Percentiles rank a stretch among this genome's conserved stretches.
Evolutionary conservation across 2,329 filamentous ascomycete genomes (phyloP).

Genomic region (Trichoderma endophyticum): DNA sequence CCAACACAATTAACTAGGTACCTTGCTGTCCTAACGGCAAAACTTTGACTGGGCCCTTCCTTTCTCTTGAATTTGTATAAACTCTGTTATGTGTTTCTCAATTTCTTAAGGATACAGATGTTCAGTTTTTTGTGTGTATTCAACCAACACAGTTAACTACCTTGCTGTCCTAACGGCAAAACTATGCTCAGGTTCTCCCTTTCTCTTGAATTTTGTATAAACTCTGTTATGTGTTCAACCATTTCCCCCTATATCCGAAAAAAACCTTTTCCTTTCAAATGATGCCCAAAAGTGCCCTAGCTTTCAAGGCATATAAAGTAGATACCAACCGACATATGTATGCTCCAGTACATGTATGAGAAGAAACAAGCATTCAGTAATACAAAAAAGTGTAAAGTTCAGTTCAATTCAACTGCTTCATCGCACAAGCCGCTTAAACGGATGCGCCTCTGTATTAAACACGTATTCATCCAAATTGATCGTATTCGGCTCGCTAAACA

Average conservation of each 20-base stretch:
- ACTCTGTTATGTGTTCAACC: not conserved
- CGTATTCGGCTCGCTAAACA: constrained; percentile 62
- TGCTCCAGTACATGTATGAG: not conserved
- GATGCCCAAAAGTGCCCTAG: not conserved
- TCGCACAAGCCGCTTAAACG: constrained; percentile 43
- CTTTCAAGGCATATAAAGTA: not conserved
- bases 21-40: not conserved
- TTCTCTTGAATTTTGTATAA: not conserved
- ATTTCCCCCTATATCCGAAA: not conserved
- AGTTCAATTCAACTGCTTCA: constrained; percentile 32
- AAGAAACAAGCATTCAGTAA: not conserved
- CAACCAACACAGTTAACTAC: not conserved
- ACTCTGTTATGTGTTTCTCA: not conserved
- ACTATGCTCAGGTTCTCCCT: not conserved
- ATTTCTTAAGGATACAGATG: not conserved
- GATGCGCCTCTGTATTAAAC: constrained; percentile 55
- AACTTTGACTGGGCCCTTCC: not conserved
- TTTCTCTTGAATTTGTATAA: not conserved
- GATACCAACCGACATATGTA: not conserved
- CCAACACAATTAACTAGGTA: not conserved
- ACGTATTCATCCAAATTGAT: constrained; percentile 69
- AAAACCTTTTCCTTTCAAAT: not conserved
- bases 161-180: not conserved
- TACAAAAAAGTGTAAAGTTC: not conserved
- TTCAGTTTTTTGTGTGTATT: not conserved